These are phyloP conservation scores for Russula sp. DNA, from an alignment of 768 basidiomycete species.

Conservation along the genomic window DNA sequence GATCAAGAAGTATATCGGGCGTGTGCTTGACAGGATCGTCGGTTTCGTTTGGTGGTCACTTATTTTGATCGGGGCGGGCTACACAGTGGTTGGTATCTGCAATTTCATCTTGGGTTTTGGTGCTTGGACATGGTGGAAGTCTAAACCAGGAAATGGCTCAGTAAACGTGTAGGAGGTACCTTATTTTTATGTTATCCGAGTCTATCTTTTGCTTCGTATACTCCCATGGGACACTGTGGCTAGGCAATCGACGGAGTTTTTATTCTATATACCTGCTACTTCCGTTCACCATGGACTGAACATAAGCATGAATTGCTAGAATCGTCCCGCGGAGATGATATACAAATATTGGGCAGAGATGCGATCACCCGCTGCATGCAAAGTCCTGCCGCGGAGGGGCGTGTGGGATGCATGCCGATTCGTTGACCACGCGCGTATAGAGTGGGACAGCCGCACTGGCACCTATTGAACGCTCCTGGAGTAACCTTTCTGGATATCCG, in stretches of 20 bases:
- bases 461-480: not conserved
- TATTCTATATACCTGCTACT: conserved; percentile 1
- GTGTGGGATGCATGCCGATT: not conserved
- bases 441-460: not conserved
- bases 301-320: not conserved
- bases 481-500: not conserved
- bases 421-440: not conserved
- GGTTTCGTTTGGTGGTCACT: conserved; percentile 79
- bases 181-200: not conserved
- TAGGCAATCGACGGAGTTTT: not conserved
- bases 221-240: not conserved
- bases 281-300: not conserved
- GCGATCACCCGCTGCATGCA: not conserved
- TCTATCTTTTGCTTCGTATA: not conserved
- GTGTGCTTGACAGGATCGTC: conserved; percentile 61
- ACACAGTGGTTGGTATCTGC: conserved; percentile 58
- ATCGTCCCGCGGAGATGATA: conserved; percentile 5
- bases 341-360: not conserved
- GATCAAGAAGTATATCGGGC: conserved; percentile 60
- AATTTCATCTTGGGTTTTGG: conserved; percentile 67
- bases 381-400: not conserved
- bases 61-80: conserved; percentile 71
- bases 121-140: conserved; percentile 49
- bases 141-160: conserved; percentile 9
- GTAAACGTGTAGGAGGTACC: conserved; percentile 3